Conservation (phyloP, 1,139 yeast genomes). For the Saccharomyces hybrid region DNA sequence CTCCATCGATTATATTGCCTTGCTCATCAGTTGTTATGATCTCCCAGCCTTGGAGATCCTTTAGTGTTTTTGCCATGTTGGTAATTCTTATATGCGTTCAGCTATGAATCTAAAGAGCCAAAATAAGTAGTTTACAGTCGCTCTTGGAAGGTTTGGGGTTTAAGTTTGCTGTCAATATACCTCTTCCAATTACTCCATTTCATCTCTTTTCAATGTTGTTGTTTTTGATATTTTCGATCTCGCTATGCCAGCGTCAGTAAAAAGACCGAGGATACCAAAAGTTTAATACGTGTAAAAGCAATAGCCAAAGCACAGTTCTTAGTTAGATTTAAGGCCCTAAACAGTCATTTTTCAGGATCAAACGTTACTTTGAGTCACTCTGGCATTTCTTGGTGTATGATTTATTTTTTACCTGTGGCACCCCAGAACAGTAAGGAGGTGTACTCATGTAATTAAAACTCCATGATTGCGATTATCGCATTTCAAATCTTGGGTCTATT, state of each 20-base stretch:
- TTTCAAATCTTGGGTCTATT: too few species aligned
- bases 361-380: too few species aligned
- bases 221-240: background rate
- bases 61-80: constrained; percentile 21
- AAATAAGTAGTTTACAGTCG: background rate
- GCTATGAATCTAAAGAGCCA: background rate
- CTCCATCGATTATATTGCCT: constrained; percentile 21
- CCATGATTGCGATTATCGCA: background rate
- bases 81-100: background rate
- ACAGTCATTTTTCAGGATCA: background rate
- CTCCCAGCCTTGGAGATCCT: constrained; percentile 28
- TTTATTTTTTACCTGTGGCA: background rate
- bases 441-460: background rate
- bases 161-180: background rate
- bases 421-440: background rate
- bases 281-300: background rate
- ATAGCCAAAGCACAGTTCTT: background rate
- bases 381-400: too few species aligned
- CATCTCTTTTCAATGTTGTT: background rate
- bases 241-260: background rate
- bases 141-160: background rate
- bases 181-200: background rate
- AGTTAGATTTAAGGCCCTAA: background rate
- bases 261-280: background rate
- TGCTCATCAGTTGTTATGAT: constrained; percentile 24